Evolutionary conservation across 2,329 filamentous ascomycete species (phyloP).

Genomic region (Penicillium sp.): DNA sequence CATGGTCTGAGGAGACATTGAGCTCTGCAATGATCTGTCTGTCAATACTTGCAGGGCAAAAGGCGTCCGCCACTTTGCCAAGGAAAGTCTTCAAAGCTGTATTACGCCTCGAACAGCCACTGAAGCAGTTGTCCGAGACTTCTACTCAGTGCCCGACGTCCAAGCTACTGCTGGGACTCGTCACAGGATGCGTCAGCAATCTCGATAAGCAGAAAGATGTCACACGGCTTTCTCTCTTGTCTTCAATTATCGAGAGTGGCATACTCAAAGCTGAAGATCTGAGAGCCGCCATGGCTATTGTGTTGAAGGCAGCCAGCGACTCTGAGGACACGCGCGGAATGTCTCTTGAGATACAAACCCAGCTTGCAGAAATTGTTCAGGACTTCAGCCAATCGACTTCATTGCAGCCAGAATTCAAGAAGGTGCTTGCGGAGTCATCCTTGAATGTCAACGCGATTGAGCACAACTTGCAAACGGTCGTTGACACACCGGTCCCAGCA

Average conservation of each 20-base stretch:
- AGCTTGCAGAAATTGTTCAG: conserved; percentile 62
- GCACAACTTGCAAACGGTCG: conserved; percentile 64
- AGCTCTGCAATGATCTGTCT: conserved; percentile 72
- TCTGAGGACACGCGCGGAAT: conserved; percentile 44
- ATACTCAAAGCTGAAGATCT: conserved; percentile 28
- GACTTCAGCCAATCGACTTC: conserved; percentile 56
- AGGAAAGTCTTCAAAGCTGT: conserved; percentile 58
- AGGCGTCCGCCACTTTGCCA: conserved; percentile 63
- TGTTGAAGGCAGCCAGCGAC: conserved; percentile 30
- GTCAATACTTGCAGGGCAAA: conserved; percentile 73
- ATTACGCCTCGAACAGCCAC: conserved; percentile 28
- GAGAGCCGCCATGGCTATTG: conserved; percentile 26
- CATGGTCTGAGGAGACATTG: conserved; percentile 68
- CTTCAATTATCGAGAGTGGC: conserved; percentile 29
- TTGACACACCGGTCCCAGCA: conserved; percentile 54
- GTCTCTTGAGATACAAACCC: conserved; percentile 50
- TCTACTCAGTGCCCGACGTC: conserved; percentile 29
- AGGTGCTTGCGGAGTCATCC: conserved; percentile 60
- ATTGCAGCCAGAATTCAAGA: conserved; percentile 58
- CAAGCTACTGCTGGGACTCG: conserved; percentile 33
- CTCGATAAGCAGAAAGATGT: conserved; percentile 30
- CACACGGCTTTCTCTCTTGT: conserved; percentile 44
- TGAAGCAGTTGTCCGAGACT: conserved; percentile 31
- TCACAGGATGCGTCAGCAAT: conserved; percentile 30
- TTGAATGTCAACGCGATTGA: conserved; percentile 71